Evolutionary conservation across 2,329 filamentous ascomycete genomes (phyloP).

Genomic region (Gliomastix tumulicola): DNA sequence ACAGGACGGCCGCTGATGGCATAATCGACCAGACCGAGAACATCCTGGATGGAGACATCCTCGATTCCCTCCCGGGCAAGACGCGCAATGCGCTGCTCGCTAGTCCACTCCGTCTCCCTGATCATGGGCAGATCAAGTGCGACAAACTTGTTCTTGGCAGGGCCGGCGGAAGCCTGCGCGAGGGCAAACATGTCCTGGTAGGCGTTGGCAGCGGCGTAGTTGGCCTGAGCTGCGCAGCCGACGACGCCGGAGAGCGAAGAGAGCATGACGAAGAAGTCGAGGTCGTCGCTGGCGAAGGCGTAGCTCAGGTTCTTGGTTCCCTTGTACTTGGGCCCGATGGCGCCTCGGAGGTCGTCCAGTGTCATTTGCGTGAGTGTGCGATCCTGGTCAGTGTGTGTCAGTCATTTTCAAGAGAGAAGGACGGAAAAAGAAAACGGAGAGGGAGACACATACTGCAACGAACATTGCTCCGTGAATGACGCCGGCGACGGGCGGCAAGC

Average conservation of each 20-base stretch:
- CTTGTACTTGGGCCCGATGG: conserved; percentile 17
- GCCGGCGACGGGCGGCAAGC: conserved; percentile 26
- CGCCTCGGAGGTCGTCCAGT: not conserved
- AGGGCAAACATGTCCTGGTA: conserved; percentile 22
- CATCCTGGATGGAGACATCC: not conserved
- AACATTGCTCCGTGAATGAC: conserved; percentile 37
- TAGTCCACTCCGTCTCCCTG: not conserved
- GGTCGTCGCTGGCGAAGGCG: conserved; percentile 11
- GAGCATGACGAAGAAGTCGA: conserved; percentile 30
- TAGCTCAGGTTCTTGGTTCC: conserved; percentile 21
- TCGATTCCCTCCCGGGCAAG: not conserved
- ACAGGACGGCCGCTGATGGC: not conserved
- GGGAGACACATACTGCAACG: conserved; percentile 8
- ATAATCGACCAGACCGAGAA: not conserved
- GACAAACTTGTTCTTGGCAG: not conserved
- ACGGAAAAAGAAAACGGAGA: not conserved
- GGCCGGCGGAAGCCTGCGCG: too few species aligned
- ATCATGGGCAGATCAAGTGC: not conserved
- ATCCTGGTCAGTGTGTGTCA: not conserved
- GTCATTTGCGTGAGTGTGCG: not conserved
- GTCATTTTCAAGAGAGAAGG: not conserved
- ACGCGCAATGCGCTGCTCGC: not conserved
- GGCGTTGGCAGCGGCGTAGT: conserved; percentile 26
- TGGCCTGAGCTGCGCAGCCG: conserved; percentile 26
- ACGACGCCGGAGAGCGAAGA: conserved; percentile 25